Evolutionary conservation across 179 eudicot species (phyloP).

Genomic region (Patellifolia procumbens): DNA sequence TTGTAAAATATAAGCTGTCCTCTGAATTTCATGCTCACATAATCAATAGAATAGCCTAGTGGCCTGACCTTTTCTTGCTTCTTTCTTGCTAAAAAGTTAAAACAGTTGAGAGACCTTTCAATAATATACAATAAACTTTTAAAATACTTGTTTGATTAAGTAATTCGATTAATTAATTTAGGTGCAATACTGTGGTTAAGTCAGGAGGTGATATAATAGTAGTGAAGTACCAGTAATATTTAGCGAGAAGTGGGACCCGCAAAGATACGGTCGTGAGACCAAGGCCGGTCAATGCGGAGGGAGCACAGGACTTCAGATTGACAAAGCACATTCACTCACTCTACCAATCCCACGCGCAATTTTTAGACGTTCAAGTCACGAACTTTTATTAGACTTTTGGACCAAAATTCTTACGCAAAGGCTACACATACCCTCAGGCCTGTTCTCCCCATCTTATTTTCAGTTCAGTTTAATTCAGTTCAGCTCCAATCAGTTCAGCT

Average conservation of each 20-base stretch:
- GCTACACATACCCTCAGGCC: too few species aligned
- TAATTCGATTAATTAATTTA: not conserved
- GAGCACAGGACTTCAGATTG: slow-evolving; percentile 27
- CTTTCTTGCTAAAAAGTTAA: not conserved
- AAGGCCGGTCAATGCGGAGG: slow-evolving; percentile 36
- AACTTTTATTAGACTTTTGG: too few species aligned
- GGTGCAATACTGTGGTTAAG: not conserved
- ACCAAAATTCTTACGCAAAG: too few species aligned
- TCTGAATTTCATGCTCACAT: slow-evolving; percentile 12
- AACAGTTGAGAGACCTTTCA: not conserved
- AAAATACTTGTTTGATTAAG: not conserved
- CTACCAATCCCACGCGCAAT: slow-evolving; percentile 20
- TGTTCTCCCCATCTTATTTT: too few species aligned
- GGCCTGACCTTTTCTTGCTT: not conserved
- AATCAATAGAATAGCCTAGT: slow-evolving; percentile 1
- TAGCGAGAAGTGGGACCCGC: slow-evolving; percentile 18
- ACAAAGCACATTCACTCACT: slow-evolving; percentile 16
- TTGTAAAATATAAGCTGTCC: slow-evolving; percentile 5
- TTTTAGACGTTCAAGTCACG: too few species aligned
- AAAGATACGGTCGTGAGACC: slow-evolving; percentile 39
- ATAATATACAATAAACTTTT: not conserved
- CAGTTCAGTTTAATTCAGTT: too few species aligned
- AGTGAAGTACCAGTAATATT: not conserved
- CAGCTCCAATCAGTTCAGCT: too few species aligned
- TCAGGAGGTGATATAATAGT: not conserved